phyloP scores from a whole-genome alignment of 78 protist species.

The Mastigamoeba balamuthi region DNA sequence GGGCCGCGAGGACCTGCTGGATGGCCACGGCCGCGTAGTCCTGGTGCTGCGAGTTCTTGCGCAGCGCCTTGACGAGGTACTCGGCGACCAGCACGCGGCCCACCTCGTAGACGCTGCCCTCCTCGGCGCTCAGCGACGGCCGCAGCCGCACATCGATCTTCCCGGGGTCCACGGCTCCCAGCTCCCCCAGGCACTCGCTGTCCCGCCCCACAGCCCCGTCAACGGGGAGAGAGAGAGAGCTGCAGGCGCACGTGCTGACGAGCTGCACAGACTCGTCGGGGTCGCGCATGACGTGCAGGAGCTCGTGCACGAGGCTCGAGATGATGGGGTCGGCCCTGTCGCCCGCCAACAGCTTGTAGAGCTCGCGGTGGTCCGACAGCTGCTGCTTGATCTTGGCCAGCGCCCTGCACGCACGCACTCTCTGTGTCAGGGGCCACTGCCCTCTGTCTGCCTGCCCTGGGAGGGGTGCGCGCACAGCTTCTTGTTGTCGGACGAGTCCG shows the following conservation, averaged over 20 bases:
- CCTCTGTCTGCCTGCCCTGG: background rate
- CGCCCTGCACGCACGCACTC: background rate
- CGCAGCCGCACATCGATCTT: constrained; percentile 12
- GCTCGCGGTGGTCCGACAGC: background rate
- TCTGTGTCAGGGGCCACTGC: background rate
- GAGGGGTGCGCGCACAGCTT: background rate
- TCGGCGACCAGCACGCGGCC: no score
- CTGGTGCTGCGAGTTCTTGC: background rate
- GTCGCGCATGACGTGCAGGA: constrained; percentile 32
- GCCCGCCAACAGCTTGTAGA: background rate
- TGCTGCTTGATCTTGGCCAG: background rate
- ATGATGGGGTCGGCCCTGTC: background rate
- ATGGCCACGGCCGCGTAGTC: background rate
- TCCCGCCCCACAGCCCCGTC: no score
- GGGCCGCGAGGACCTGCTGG: background rate
- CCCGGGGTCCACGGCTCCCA: constrained; percentile 44
- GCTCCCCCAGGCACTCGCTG: constrained; percentile 26
- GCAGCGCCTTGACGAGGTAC: background rate
- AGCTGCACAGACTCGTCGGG: background rate
- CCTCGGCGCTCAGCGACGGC: no score
- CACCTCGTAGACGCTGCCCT: no score
- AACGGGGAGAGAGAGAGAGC: no score
- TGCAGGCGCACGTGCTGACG: no score
- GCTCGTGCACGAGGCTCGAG: background rate
- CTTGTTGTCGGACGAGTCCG: background rate